Base-by-base conservation (phyloP, 495 filamentous ascomycete species). In the Xanthoparmelia taractica region DNA sequence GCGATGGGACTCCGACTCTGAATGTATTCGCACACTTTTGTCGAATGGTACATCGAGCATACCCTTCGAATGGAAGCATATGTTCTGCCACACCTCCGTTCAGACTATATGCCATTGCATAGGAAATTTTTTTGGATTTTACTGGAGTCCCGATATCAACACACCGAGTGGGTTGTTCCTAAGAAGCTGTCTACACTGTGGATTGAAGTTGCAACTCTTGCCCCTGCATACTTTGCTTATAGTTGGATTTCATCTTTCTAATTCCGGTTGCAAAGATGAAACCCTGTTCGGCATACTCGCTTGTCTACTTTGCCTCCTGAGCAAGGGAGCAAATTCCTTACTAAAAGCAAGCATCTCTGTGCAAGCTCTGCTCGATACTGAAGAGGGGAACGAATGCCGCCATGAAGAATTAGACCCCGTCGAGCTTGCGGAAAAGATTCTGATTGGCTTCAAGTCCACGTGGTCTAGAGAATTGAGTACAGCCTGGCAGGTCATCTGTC, bases 41-140 rank as follows among this genome's bases (percentile, higher is more conserved):
- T 63, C 58, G n/a, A 56, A 56, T 15, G 68, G 68, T 29, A 59
- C 8, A 17, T 31, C 61, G n/a, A 37, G 67, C 7, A 72, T 78
- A 56, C 74, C 76, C 2, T 60, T 57, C 7, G 55, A 63, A 20
- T 76, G 74, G 75, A 77, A 77, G 60, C 75, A 77, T 45, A 71
- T 72, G 63, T 77, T 78, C 60, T 78, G 76, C 59, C 76, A 78
- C 62, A 74, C 75, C 3, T 72, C 75, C 0, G 66, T 69, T 12
- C 76, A 78, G 66, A 67, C 69, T 11, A 66, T 77, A 18, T 72
- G 68, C 31, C 72, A 77, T 67, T 73, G 60, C 38, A 68, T 77
- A 34, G 65, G 69, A n/a, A 61, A 29, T 23, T 66, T 78, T 59
- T 73, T 67, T 34, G n/a, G n/a, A n/a, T n/a, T n/a, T n/a, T n/a